Evolutionary conservation across 1,284 basidiomycete species (phyloP).

Genomic region (Austroboletus novae-zelandiae): DNA sequence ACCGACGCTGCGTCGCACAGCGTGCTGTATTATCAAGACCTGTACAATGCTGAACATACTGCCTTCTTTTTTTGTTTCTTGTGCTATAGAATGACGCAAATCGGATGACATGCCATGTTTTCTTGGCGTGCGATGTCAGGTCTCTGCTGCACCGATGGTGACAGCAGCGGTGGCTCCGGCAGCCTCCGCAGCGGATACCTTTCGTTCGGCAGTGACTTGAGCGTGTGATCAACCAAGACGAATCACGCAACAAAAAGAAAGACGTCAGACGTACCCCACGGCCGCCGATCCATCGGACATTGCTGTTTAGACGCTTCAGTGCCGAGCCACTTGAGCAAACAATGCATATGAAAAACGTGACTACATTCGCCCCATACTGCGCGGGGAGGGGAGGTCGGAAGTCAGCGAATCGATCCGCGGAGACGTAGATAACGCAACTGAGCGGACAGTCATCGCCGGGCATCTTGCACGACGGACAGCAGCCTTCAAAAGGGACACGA

Average conservation of each 20-base stretch:
- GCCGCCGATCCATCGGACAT: constrained; percentile 90
- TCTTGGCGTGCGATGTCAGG: no score
- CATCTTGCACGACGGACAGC: constrained; percentile 90
- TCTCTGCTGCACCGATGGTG: no score
- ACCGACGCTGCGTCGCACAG: constrained; percentile 7
- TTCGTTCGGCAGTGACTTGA: constrained; percentile 31
- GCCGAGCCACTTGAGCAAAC: constrained; percentile 90
- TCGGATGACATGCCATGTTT: no score
- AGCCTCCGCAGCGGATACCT: constrained; percentile 1
- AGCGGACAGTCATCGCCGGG: constrained; percentile 96
- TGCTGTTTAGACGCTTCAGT: constrained; percentile 85
- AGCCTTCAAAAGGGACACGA: constrained; percentile 86
- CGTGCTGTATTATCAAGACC: constrained; percentile 23
- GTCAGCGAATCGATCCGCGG: no score
- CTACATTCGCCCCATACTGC: constrained; percentile 94
- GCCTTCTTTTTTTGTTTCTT: neutral
- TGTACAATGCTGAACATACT: constrained; percentile 21
- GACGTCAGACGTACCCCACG: constrained; percentile 72
- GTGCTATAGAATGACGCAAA: no score
- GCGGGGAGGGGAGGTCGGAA: no score
- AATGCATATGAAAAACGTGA: constrained; percentile 95
- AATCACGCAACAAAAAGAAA: neutral
- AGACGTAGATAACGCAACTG: no score
- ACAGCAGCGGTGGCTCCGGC: neutral
- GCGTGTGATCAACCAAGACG: neutral